Evolutionary conservation across 1,284 basidiomycete species (phyloP).

Genomic region (Lignosus rhinocerotis): DNA sequence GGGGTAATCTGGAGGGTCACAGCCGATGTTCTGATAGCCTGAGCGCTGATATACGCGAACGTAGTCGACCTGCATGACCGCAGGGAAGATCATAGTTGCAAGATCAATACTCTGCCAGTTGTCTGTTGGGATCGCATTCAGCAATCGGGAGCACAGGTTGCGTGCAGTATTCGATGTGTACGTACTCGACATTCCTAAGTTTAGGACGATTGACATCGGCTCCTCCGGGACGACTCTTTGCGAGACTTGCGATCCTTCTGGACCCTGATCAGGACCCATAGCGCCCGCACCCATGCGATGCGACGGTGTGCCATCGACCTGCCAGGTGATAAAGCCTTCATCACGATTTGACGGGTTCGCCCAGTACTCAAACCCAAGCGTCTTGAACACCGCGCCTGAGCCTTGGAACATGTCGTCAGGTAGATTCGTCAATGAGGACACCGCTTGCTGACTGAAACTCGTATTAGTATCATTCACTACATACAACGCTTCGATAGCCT

Average conservation of each 20-base stretch:
- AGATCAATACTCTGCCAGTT: conserved; percentile 54
- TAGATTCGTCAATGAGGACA: conserved; percentile 50
- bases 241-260: conserved; percentile 48
- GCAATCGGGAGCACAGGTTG: neutral
- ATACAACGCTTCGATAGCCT: conserved; percentile 5
- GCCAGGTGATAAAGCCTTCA: conserved; percentile 69
- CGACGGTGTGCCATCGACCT: conserved; percentile 51
- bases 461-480: neutral
- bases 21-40: conserved; percentile 49
- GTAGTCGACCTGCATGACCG: conserved; percentile 56
- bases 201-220: conserved; percentile 49
- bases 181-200: conserved; percentile 43
- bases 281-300: conserved; percentile 56
- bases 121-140: conserved; percentile 23
- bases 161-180: neutral
- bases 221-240: conserved; percentile 54
- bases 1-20: conserved; percentile 54
- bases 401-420: conserved; percentile 59
- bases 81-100: conserved; percentile 37
- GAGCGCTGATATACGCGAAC: conserved; percentile 59
- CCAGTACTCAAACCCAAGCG: conserved; percentile 68
- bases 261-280: conserved; percentile 52
- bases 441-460: conserved; percentile 51
- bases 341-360: conserved; percentile 52
- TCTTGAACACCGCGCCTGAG: conserved; percentile 44